A percentile compares a stretch with the other conserved stretches of the same genome.
Evolutionary conservation across 1,284 basidiomycete species (phyloP).

Genomic region (Leccinum solheimii): DNA sequence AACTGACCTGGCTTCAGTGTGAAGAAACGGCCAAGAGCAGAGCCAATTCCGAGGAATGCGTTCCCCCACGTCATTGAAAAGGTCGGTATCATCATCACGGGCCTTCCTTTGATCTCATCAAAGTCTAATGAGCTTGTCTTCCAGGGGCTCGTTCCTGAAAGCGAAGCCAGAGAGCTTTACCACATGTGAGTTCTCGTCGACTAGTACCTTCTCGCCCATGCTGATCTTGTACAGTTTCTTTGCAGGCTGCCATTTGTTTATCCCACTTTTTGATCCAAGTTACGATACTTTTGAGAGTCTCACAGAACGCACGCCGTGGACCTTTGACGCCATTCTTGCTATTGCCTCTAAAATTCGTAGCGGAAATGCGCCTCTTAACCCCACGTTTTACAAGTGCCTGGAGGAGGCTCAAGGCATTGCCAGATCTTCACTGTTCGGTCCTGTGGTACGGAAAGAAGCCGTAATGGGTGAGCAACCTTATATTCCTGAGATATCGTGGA

Average conservation of each 20-base stretch:
- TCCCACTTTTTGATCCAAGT: constrained; percentile 86
- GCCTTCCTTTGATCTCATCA: constrained; percentile 3
- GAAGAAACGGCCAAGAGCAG: constrained; percentile 84
- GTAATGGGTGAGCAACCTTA: constrained; percentile 67
- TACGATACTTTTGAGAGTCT: constrained; percentile 91
- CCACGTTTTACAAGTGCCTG: constrained; percentile 86
- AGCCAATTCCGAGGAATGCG: constrained; percentile 82
- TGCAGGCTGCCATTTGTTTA: constrained; percentile 92
- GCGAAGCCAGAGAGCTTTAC: constrained; percentile 78
- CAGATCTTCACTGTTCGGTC: constrained; percentile 87
- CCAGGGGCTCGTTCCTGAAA: constrained; percentile 74
- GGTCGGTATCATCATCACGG: constrained; percentile 38
- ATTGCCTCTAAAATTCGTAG: constrained; percentile 90
- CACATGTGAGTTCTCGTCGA: constrained; percentile 59
- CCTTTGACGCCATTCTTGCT: constrained; percentile 87
- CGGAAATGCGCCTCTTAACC: constrained; percentile 80
- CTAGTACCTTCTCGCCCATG: constrained; percentile 4
- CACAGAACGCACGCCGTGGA: constrained; percentile 90
- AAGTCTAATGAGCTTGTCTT: constrained; percentile 2
- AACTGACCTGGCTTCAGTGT: constrained; percentile 46
- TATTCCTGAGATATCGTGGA: constrained; percentile 1
- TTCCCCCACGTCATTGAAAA: constrained; percentile 85
- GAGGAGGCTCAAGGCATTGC: constrained; percentile 95
- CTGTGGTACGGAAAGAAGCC: constrained; percentile 90
- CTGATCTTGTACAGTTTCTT: constrained; percentile 72